These are phyloP conservation scores for Vitis hybrid DNA, from an alignment of 177 flowering plant genomes.

Conservation along the genomic window DNA sequence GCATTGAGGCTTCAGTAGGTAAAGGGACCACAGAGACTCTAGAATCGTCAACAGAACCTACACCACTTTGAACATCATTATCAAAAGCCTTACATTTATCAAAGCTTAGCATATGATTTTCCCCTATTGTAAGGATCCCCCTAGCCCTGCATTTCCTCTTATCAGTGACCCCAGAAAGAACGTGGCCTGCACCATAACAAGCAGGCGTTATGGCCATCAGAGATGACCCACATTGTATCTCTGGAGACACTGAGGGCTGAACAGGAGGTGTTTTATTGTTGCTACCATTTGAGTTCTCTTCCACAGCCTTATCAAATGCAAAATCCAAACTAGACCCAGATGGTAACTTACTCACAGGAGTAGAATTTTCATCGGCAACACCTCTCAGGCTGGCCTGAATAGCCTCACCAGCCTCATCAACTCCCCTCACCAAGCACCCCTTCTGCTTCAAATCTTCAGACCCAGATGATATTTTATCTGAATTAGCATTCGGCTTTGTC, in stretches of 20 bases:
- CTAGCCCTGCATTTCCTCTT: constrained; percentile 84
- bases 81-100: constrained; percentile 17
- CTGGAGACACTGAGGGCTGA: constrained; percentile 78
- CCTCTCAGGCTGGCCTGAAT: constrained; percentile 8
- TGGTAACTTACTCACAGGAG: constrained; percentile 41
- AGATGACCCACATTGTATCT: constrained; percentile 57
- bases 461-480: constrained; percentile 13
- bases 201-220: constrained; percentile 34
- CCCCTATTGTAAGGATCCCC: constrained; percentile 67
- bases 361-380: constrained; percentile 21
- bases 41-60: constrained; percentile 8
- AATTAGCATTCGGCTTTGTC: too few species aligned
- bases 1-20: constrained; percentile 67
- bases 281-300: constrained; percentile 15
- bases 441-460: constrained; percentile 11
- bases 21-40: constrained; percentile 37
- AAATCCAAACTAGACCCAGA: constrained; percentile 28
- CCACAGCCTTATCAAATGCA: constrained; percentile 7
- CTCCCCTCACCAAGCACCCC: neutral
- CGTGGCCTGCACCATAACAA: constrained; percentile 76
- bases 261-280: constrained; percentile 60
- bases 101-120: constrained; percentile 23
- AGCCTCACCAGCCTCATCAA: constrained; percentile 17
- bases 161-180: constrained; percentile 68
- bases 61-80: neutral